These are phyloP conservation scores for Cynanchum wilfordii DNA, from an alignment of 257 asterid species.

Conservation along the genomic window DNA sequence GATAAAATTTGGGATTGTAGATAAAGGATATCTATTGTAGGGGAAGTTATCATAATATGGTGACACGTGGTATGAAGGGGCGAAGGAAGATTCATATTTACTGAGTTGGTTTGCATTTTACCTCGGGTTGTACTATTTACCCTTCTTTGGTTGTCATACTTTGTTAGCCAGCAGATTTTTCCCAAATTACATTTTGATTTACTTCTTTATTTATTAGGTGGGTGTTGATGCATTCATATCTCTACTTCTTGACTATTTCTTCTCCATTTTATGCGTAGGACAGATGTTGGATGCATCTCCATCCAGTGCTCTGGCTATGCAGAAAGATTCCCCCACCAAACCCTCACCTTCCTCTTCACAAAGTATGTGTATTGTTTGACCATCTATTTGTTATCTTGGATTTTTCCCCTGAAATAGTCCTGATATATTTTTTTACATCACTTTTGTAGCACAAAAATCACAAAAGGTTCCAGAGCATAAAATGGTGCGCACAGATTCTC, in stretches of 20 bases:
- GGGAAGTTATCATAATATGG: neutral
- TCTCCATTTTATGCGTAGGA: constrained; percentile 16
- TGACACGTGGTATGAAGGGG: neutral
- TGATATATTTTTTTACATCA: constrained; percentile 16
- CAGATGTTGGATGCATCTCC: constrained; percentile 58
- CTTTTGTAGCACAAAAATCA: constrained; percentile 52
- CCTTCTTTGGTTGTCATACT: neutral
- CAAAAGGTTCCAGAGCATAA: constrained; percentile 79
- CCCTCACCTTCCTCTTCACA: constrained; percentile 51
- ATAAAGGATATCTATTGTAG: neutral
- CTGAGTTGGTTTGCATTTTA: constrained; percentile 2
- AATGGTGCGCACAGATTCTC: constrained; percentile 88
- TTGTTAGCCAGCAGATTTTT: neutral
- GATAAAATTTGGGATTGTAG: neutral
- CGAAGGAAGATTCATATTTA: neutral
- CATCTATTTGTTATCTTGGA: neutral
- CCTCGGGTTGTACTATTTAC: neutral
- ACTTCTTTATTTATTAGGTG: constrained; percentile 1
- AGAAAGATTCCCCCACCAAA: constrained; percentile 42
- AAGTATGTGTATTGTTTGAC: constrained; percentile 16
- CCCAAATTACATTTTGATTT: neutral
- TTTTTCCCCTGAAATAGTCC: neutral
- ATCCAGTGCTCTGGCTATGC: constrained; percentile 31
- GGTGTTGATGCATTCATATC: constrained; percentile 3
- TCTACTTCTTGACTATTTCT: constrained; percentile 14